Conservation (phyloP, 495 filamentous ascomycete species). For the Daldinia grandis region DNA sequence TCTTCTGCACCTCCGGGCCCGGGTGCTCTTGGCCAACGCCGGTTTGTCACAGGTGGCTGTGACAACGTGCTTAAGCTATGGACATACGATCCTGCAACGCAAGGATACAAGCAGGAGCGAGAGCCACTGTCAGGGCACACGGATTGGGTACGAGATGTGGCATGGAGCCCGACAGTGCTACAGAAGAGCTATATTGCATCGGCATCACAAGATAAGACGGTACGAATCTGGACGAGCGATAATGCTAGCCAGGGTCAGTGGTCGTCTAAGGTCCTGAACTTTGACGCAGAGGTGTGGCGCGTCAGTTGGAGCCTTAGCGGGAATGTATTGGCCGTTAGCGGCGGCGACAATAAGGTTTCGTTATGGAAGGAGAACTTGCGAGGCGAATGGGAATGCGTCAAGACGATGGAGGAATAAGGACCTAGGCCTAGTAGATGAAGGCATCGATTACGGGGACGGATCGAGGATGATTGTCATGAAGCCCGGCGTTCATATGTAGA, state of each 20-base stretch:
- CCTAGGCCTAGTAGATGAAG: neutral
- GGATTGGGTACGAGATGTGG: constrained; percentile 98
- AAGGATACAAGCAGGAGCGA: constrained; percentile 62
- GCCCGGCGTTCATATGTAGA: constrained; percentile 39
- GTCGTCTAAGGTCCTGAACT: constrained; percentile 81
- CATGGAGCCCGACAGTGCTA: constrained; percentile 93
- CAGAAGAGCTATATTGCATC: constrained; percentile 95
- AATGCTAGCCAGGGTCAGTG: constrained; percentile 70
- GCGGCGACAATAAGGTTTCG: constrained; percentile 95
- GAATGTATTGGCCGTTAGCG: constrained; percentile 92
- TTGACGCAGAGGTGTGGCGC: constrained; percentile 91
- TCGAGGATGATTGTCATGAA: constrained; percentile 30
- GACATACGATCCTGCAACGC: constrained; percentile 62
- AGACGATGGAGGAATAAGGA: constrained; percentile 89
- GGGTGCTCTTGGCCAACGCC: constrained; percentile 65
- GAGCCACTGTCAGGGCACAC: constrained; percentile 77
- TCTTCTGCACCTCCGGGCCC: constrained; percentile 68
- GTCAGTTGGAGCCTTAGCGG: constrained; percentile 98
- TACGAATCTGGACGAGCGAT: constrained; percentile 92
- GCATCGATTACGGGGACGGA: constrained; percentile 2
- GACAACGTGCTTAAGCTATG: constrained; percentile 95
- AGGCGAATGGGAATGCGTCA: constrained; percentile 91
- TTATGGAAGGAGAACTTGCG: constrained; percentile 85
- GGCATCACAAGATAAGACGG: constrained; percentile 94
- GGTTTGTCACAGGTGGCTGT: constrained; percentile 92